A percentile compares a stretch with the other conserved stretches of the same genome.
phyloP scores from a whole-genome alignment of 352 stramenopile species.

The Pythium pyrilobum region DNA sequence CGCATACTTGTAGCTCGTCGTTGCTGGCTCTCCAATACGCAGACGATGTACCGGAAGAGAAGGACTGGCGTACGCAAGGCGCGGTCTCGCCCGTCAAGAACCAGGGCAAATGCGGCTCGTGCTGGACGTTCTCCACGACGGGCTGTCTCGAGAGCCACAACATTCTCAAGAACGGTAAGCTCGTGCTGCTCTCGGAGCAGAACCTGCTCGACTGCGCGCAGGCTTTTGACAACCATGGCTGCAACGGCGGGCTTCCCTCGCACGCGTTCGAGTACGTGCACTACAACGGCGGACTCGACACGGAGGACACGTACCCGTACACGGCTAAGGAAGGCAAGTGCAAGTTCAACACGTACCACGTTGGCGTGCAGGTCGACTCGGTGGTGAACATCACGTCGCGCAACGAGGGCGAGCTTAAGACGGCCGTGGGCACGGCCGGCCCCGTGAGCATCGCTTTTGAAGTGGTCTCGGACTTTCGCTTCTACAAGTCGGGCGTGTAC shows the following conservation, averaged over 20 bases:
- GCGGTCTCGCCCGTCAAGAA: constrained; percentile 97
- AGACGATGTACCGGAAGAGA: constrained; percentile 68
- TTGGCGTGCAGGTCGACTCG: constrained; percentile 62
- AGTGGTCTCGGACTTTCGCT: constrained; percentile 83
- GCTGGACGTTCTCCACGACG: constrained; percentile 98
- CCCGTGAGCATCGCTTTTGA: constrained; percentile 86
- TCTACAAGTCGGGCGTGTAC: constrained; percentile 89
- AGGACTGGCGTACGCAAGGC: constrained; percentile 94
- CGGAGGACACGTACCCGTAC: constrained; percentile 75
- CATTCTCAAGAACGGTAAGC: constrained; percentile 90
- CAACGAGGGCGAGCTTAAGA: constrained; percentile 73
- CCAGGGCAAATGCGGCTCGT: constrained; percentile 97
- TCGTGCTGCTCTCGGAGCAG: constrained; percentile 95
- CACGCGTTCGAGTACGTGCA: constrained; percentile 96
- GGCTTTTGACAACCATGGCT: constrained; percentile 93
- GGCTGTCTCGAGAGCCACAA: constrained; percentile 96
- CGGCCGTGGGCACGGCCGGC: constrained; percentile 53
- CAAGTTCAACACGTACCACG: constrained; percentile 72
- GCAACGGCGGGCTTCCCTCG: constrained; percentile 95
- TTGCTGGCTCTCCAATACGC: constrained; percentile 13
- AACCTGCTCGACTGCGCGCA: constrained; percentile 96
- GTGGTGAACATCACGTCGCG: constrained; percentile 84
- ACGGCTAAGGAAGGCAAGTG: constrained; percentile 71
- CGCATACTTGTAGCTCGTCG: background rate
- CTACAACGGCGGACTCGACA: constrained; percentile 86